Conservation (phyloP, 2,329 filamentous ascomycete genomes). For the Colletotrichum lupini region DNA sequence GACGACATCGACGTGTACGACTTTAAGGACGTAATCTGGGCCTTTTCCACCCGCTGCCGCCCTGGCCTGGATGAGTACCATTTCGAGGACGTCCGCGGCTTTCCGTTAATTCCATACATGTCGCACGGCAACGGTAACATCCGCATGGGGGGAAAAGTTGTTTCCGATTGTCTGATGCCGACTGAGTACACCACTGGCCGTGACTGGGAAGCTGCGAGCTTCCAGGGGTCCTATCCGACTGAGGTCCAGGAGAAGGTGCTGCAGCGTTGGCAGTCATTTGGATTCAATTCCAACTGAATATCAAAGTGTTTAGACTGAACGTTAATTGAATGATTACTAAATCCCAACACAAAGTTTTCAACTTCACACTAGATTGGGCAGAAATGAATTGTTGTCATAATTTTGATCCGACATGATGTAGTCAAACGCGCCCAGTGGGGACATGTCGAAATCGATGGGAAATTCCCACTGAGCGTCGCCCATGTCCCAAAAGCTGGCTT, state of each 20-base stretch:
- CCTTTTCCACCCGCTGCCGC: slow-evolving; percentile 59
- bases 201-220: slow-evolving; percentile 45
- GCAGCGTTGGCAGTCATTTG: not conserved
- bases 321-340: too few species aligned
- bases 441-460: not conserved
- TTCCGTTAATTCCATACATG: slow-evolving; percentile 59
- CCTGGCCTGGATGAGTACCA: slow-evolving; percentile 55
- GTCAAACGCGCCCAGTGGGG: not conserved
- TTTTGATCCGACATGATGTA: not conserved
- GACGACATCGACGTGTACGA: slow-evolving; percentile 61
- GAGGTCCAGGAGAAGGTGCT: slow-evolving; percentile 40
- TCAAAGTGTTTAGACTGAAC: not conserved
- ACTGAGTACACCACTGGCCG: slow-evolving; percentile 52
- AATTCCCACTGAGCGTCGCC: not conserved
- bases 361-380: not conserved
- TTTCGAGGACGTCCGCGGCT: slow-evolving; percentile 56
- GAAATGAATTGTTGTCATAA: not conserved
- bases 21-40: slow-evolving; percentile 59
- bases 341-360: not conserved
- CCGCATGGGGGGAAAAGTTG: slow-evolving; percentile 55
- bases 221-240: slow-evolving; percentile 49
- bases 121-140: slow-evolving; percentile 45
- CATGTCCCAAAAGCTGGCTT: not conserved
- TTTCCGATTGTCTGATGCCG: slow-evolving; percentile 55
- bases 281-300: not conserved